Conservation (phyloP, 1,284 basidiomycete species). For the Prillingera fragicola region DNA sequence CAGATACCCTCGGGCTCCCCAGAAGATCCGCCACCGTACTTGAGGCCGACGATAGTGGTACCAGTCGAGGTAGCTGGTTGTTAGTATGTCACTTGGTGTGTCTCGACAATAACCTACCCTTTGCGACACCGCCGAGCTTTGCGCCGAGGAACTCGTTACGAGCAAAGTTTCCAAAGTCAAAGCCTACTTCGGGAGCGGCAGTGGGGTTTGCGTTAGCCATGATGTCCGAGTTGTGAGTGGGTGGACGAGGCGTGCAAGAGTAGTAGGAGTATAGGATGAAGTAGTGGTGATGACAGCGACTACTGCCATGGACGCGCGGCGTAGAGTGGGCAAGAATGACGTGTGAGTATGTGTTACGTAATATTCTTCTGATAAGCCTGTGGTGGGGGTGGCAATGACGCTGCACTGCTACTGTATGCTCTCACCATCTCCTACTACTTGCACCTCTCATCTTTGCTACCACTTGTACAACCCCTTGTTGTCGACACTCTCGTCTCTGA, state of each 20-base stretch:
- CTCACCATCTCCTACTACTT: no score
- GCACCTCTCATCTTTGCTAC: no score
- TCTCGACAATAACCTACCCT: conserved; percentile 24
- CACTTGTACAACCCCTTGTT: no score
- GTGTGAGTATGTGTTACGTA: no score
- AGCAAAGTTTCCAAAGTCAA: conserved; percentile 64
- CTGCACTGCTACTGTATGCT: no score
- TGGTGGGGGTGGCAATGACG: no score
- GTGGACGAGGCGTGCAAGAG: conserved; percentile 13
- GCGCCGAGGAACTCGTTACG: conserved; percentile 71
- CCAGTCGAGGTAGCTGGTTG: conserved; percentile 86
- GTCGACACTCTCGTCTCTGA: no score
- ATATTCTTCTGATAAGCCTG: no score
- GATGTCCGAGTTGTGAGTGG: not conserved
- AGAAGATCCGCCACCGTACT: conserved; percentile 59
- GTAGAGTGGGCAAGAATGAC: no score
- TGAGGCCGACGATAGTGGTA: conserved; percentile 90
- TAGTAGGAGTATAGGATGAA: no score
- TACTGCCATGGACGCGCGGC: no score
- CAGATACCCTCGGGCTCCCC: conserved; percentile 76
- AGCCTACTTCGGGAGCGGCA: conserved; percentile 50
- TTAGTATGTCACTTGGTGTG: conserved; percentile 2
- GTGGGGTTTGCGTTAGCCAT: conserved; percentile 8
- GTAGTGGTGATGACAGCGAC: not conserved
- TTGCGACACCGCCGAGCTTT: conserved; percentile 49